Conservation (phyloP, 495 filamentous ascomycete genomes). For the Pseudomonodictys pantanalensis region DNA sequence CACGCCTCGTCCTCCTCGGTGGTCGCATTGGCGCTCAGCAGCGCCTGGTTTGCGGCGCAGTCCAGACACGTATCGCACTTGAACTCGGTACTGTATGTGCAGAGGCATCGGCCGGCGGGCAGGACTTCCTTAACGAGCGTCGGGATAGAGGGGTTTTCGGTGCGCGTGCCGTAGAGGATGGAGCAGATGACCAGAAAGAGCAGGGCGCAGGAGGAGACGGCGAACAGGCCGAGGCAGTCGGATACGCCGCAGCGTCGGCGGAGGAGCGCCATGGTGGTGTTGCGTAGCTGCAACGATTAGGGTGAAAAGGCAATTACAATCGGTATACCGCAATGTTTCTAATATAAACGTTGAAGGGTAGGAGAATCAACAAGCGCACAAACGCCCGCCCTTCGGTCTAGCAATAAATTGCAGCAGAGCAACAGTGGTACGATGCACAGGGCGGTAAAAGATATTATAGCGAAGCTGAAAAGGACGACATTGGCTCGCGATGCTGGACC, state of each 20-base stretch:
- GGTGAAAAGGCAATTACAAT: too few relatives aligned
- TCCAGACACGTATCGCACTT: constrained; percentile 28
- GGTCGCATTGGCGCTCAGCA: constrained; percentile 39
- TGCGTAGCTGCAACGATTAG: too few relatives aligned
- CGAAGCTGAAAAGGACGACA: too few relatives aligned
- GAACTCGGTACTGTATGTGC: constrained; percentile 27
- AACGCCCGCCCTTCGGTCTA: too few relatives aligned
- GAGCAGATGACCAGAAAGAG: constrained; percentile 23
- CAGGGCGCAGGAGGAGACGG: constrained; percentile 12
- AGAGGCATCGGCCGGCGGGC: constrained; percentile 28
- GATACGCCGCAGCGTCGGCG: constrained; percentile 13
- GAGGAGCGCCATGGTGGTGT: constrained; percentile 9
- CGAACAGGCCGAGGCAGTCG: constrained; percentile 17
- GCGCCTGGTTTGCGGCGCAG: constrained; percentile 15
- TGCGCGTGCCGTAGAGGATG: constrained; percentile 29
- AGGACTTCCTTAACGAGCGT: constrained; percentile 22
- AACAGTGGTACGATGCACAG: too few relatives aligned
- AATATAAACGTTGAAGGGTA: too few relatives aligned
- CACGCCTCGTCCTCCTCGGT: constrained; percentile 45
- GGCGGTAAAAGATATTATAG: too few relatives aligned
- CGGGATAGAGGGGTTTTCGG: constrained; percentile 18
- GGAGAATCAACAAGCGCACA: too few relatives aligned
- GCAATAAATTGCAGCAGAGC: too few relatives aligned
- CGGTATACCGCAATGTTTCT: too few relatives aligned
- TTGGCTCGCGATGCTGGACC: too few relatives aligned